Evolutionary conservation across 1,139 yeast genomes (phyloP), one percentile per base, ranked within the genome.

Genomic region (Zygosaccharomyces pseudobailii): DNA sequence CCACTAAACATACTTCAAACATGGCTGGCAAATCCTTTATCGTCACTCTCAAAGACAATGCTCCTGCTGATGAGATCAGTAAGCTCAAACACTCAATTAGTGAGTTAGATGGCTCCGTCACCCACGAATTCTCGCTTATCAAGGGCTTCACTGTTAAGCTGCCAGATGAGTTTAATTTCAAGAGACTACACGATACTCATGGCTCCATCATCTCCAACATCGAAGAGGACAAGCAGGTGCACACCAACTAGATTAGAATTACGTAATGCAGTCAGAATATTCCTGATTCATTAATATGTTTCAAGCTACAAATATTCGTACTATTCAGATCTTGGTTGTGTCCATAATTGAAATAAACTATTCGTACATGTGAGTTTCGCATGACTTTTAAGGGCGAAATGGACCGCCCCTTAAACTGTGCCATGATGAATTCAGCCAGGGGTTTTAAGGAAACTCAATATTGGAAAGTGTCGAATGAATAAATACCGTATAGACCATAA

Each of bases 121-220:
- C 78, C 49, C 80, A 78, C 53, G 87, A 84, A 58, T 84, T 78
- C 65, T 69, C 76, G 43, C 71, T 84, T 61, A 80, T 84, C 69
- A 83, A 83, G 69, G 90, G 88, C 1, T 82, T 79, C 60, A 71
- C 78, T 6, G 52, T 58, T 34, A 50, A 55, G 37, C 39, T 57
- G 24, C 62, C 61, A 19, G 62, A 57, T 25, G 42, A 45, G n/a
- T 28, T 57, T 6, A 54, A 58, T 34, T 49, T 56, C 34, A 50
- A 51, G 32, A 52, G 55, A 36, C 47, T 61, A 34, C 56, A 54
- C 41, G 49, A 52, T 8, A 43, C 53, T 25, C 57, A 58, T 42
- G 43, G 45, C 17, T 53, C 58, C 37, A 50, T 53, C 20, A 58
- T 61, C 43, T 55, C 55, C 13, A 51, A 50, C 45, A 54, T 56